Evolutionary conservation across 1,139 yeast genomes (phyloP).

Genomic region (Candida tunisiensis): DNA sequence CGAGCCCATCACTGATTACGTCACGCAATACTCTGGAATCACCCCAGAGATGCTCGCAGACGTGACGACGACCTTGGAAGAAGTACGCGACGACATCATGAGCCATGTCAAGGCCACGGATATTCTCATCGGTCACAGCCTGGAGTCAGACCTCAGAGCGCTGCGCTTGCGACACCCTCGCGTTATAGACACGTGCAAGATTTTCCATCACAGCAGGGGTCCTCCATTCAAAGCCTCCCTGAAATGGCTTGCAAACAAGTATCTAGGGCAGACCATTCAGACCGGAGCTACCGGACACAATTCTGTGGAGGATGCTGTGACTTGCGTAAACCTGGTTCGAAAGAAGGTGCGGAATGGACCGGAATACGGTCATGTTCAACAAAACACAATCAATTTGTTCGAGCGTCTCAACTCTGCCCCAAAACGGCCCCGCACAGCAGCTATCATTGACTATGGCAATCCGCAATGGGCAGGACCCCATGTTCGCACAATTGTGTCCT

Average conservation of each 20-base stretch:
- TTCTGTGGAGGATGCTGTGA: conserved; percentile 68
- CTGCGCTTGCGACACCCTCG: conserved; percentile 56
- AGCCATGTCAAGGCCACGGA: conserved; percentile 43
- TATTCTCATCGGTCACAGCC: conserved; percentile 77
- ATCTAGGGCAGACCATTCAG: conserved; percentile 47
- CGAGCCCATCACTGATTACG: conserved; percentile 57
- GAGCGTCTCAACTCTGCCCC: conserved; percentile 1
- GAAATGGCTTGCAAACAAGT: conserved; percentile 43
- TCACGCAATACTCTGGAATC: conserved; percentile 76
- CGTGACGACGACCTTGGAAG: conserved; percentile 48
- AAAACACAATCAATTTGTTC: conserved; percentile 2
- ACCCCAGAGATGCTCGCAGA: conserved; percentile 45
- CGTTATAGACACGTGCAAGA: conserved; percentile 71
- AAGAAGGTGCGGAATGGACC: conserved; percentile 51
- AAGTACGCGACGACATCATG: conserved; percentile 44
- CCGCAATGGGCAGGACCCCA: conserved; percentile 18
- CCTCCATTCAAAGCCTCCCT: conserved; percentile 68
- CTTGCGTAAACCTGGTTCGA: conserved; percentile 66
- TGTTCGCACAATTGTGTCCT: conserved; percentile 24
- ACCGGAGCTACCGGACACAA: conserved; percentile 53
- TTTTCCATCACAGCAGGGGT: conserved; percentile 68
- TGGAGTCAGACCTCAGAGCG: conserved; percentile 80
- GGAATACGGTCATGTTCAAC: conserved; percentile 35
- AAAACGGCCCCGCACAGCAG: conserved; percentile 9
- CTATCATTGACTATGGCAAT: conserved; percentile 20